These are phyloP conservation scores for Entonaema liquescens DNA, from an alignment of 495 filamentous ascomycete genomes.

Conservation along the genomic window DNA sequence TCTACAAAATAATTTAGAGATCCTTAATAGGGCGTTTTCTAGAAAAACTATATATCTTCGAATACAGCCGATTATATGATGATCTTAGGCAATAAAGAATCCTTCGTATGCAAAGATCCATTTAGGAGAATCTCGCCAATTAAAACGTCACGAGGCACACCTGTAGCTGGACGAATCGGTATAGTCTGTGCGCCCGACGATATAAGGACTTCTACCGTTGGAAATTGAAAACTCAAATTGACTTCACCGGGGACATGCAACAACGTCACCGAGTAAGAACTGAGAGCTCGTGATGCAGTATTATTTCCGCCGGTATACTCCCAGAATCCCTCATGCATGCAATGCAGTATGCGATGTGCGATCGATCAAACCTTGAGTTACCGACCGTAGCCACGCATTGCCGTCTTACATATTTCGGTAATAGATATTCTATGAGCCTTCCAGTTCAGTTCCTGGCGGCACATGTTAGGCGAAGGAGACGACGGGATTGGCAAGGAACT, in stretches of 20 bases:
- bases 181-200: neutral
- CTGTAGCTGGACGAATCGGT: neutral
- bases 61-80: neutral
- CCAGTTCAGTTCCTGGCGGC: neutral
- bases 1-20: no score
- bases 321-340: neutral
- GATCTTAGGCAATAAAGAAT: neutral
- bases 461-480: neutral
- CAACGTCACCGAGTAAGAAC: neutral
- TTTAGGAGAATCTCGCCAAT: neutral
- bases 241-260: neutral
- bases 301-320: no score
- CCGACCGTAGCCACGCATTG: neutral
- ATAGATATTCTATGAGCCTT: neutral
- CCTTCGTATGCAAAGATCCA: neutral
- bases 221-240: neutral
- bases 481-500: neutral
- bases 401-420: slow-evolving; percentile 2
- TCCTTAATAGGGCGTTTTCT: no score
- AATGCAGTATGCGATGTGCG: neutral
- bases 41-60: no score
- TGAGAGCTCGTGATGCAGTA: neutral
- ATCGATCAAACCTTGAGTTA: slow-evolving; percentile 4
- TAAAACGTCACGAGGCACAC: neutral
- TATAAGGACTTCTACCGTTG: neutral